Evolutionary conservation across 768 basidiomycete species (phyloP), one percentile per base, ranked within the genome.

Genomic region (Calvatia gigantea): DNA sequence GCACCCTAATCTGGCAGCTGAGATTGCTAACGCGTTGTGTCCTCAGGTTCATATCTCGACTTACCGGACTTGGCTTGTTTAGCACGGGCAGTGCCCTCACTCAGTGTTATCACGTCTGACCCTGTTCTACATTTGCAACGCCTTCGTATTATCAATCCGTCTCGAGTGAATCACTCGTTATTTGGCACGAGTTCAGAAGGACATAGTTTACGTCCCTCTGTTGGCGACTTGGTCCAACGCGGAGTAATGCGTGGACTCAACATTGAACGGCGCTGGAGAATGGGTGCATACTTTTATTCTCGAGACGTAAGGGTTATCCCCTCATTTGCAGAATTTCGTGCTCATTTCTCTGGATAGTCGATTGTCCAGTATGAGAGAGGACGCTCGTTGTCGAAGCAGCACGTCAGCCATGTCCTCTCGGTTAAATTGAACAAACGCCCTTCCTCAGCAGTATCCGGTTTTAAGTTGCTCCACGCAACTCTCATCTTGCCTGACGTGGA

Each of bases 231-330:
- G 27, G 80, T 87, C 5, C 84, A 86, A 35, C 75, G 89, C 37
- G 82, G 84, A 25, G 85, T 91, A 54, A 80, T 90, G 56, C 82
- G 82, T 17, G 88, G 88, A 1, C 68, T 87, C 41, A 80, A 79
- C 11, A 77, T 90, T 39, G 86, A 86, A 64, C 69, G 85, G 58
- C 73, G 81, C 56, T 87, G 84, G 82, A 79, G 86, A 61, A 74
- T 75, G 58, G 88, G 89, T 21, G 64, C 68, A 32, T 91, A 91
- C 63, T 75, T 89, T 48, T 82, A 84, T 62, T 84, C 85, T 33
- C 71, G 75, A 7, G 75, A 75, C 49, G 89, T 86, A 68, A 55
- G 82, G 68, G 54, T 48, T 42, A 58, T 23, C 41, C 51, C 27
- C 47, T 11, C 8, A 42, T 25, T 29, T 39, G 37, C 52, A 15